Conservation (phyloP, 2,329 filamentous ascomycete genomes). For the Fusarium siculi region DNA sequence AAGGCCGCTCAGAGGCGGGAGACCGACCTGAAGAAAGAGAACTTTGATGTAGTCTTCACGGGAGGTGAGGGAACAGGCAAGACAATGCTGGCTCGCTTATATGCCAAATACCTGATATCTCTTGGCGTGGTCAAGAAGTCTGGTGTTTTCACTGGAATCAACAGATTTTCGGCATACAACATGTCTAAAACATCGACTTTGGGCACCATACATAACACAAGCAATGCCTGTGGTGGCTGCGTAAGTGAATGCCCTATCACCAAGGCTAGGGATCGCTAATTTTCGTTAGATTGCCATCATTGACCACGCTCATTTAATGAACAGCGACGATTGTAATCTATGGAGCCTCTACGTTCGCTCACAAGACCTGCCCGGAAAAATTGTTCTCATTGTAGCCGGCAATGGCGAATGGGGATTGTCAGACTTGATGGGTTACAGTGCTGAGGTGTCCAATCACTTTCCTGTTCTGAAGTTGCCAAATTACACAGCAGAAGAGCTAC, state of each 20-base stretch:
- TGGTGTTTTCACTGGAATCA: constrained; percentile 57
- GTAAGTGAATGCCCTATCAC: constrained; percentile 46
- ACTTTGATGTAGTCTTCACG: constrained; percentile 46
- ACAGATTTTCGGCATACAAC: constrained; percentile 43
- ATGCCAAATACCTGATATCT: constrained; percentile 45
- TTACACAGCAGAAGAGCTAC: constrained; percentile 71
- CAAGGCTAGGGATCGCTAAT: constrained; percentile 12
- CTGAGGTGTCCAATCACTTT: constrained; percentile 47
- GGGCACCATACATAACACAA: constrained; percentile 54
- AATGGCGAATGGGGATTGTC: constrained; percentile 61
- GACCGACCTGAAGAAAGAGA: constrained; percentile 55
- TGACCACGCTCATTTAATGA: constrained; percentile 45
- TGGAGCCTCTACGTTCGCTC: constrained; percentile 44
- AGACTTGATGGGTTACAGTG: constrained; percentile 70
- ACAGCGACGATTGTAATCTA: constrained; percentile 43
- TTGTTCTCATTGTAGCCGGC: constrained; percentile 45
- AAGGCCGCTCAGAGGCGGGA: constrained; percentile 64
- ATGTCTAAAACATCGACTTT: constrained; percentile 50
- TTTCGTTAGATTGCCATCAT: constrained; percentile 42
- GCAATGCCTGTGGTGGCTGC: constrained; percentile 65
- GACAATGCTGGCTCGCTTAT: constrained; percentile 44
- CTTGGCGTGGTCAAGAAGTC: constrained; percentile 44
- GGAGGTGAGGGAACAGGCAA: constrained; percentile 48
- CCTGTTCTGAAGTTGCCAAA: constrained; percentile 69
- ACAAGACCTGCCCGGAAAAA: constrained; percentile 42